Evolutionary conservation across 1,284 basidiomycete genomes (phyloP).

Genomic region (Cutaneotrichosporon arboriforme): DNA sequence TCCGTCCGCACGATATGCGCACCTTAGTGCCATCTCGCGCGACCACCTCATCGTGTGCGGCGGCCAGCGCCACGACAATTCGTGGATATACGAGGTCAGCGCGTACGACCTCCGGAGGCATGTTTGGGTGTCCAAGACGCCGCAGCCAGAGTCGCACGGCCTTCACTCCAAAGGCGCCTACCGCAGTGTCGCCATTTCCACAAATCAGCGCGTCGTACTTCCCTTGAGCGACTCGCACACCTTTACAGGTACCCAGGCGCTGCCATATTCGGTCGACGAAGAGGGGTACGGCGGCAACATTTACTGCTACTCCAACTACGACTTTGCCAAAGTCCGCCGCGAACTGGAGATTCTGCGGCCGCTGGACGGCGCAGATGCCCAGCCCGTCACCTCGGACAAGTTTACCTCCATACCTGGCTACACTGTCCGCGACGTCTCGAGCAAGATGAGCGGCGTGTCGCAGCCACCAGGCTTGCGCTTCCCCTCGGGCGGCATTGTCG

Average conservation of each 20-base stretch:
- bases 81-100: constrained; percentile 80
- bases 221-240: constrained; percentile 46
- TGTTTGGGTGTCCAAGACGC: constrained; percentile 66
- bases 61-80: constrained; percentile 67
- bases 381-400: constrained; percentile 61
- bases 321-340: constrained; percentile 91
- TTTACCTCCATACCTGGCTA: constrained; percentile 53
- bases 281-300: constrained; percentile 44
- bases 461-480: constrained; percentile 89
- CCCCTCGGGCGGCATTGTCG: constrained; percentile 82
- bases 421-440: constrained; percentile 58
- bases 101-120: constrained; percentile 69
- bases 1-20: constrained; percentile 81
- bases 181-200: constrained; percentile 76
- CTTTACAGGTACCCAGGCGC: constrained; percentile 10
- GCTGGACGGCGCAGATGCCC: constrained; percentile 51
- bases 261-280: constrained; percentile 32
- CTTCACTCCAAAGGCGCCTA: constrained; percentile 83
- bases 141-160: constrained; percentile 60
- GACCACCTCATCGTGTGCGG: constrained; percentile 86
- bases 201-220: constrained; percentile 60
- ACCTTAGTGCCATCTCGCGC: constrained; percentile 74
- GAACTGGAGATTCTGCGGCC: constrained; percentile 83
- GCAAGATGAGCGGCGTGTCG: constrained; percentile 50
- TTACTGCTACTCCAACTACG: constrained; percentile 45